phyloP scores from a whole-genome alignment of 2,329 filamentous ascomycete species.

The Cladosporium oxysporum region DNA sequence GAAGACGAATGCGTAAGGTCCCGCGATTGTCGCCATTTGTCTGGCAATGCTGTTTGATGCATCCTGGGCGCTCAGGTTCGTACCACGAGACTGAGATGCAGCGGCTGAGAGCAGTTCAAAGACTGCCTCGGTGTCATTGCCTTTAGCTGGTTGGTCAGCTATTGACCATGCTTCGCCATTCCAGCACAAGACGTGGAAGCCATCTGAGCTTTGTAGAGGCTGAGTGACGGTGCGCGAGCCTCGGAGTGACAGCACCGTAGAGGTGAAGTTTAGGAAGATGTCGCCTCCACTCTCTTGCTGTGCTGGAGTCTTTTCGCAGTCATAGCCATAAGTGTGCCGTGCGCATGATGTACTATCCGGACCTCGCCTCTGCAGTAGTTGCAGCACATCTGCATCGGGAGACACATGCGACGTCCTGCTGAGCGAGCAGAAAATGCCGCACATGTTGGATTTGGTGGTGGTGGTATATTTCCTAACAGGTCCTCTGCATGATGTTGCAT shows the following conservation, averaged over 20 bases:
- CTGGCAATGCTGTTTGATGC: slow-evolving; percentile 6
- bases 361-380: slow-evolving; percentile 33
- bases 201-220: slow-evolving; percentile 63
- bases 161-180: slow-evolving; percentile 95
- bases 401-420: slow-evolving; percentile 27
- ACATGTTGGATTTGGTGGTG: slow-evolving; percentile 29
- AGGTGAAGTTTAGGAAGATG: slow-evolving; percentile 63
- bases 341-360: slow-evolving; percentile 30
- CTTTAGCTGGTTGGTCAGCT: slow-evolving; percentile 56
- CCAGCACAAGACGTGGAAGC: slow-evolving; percentile 80
- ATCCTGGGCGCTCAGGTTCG: neutral
- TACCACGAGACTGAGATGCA: neutral
- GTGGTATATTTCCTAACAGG: neutral
- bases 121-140: slow-evolving; percentile 77
- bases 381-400: slow-evolving; percentile 26
- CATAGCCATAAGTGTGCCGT: slow-evolving; percentile 3
- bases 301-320: slow-evolving; percentile 11
- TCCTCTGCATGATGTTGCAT: neutral
- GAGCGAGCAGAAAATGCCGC: slow-evolving; percentile 39
- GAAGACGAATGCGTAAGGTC: slow-evolving; percentile 89
- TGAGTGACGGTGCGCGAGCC: slow-evolving; percentile 71
- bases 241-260: slow-evolving; percentile 88
- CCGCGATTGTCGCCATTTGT: slow-evolving; percentile 41
- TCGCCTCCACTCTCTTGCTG: slow-evolving; percentile 31
- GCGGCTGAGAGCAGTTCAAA: slow-evolving; percentile 56